These are phyloP conservation scores for Entomortierella parvispora DNA, from an alignment of 192 early-diverging fungal genomes.

Conservation along the genomic window DNA sequence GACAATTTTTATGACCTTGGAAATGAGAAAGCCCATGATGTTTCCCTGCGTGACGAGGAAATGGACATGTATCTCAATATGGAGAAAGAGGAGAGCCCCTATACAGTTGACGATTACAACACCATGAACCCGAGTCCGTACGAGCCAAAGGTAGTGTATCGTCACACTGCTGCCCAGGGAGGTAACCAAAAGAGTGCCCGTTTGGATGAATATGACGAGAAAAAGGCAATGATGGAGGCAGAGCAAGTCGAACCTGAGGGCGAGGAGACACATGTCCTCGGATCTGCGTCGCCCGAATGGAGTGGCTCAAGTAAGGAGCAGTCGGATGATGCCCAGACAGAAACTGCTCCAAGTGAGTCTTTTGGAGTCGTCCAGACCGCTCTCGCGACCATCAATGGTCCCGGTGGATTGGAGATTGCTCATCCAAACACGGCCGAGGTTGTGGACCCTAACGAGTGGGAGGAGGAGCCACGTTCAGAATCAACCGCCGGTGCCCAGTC, in stretches of 20 bases:
- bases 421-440: background rate
- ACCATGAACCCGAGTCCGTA: conserved; percentile 32
- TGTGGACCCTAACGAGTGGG: conserved; percentile 9
- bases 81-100: conserved; percentile 47
- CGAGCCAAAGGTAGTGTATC: conserved; percentile 31
- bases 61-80: conserved; percentile 44
- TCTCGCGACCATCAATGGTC: background rate
- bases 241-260: conserved; percentile 6
- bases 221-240: conserved; percentile 8
- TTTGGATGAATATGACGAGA: conserved; percentile 21
- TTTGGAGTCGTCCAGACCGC: conserved; percentile 4
- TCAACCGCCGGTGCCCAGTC: background rate
- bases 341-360: background rate
- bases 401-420: background rate
- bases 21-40: conserved; percentile 9
- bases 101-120: conserved; percentile 24
- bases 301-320: background rate
- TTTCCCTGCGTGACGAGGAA: conserved; percentile 26
- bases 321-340: background rate
- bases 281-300: conserved; percentile 31
- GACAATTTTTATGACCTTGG: conserved; percentile 26
- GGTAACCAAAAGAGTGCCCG: conserved; percentile 26
- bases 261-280: conserved; percentile 35
- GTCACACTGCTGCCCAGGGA: background rate
- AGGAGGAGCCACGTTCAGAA: conserved; percentile 15